Base-by-base conservation (phyloP, 1,139 yeast species). In the Yamadazyma atmosphaerica region DNA sequence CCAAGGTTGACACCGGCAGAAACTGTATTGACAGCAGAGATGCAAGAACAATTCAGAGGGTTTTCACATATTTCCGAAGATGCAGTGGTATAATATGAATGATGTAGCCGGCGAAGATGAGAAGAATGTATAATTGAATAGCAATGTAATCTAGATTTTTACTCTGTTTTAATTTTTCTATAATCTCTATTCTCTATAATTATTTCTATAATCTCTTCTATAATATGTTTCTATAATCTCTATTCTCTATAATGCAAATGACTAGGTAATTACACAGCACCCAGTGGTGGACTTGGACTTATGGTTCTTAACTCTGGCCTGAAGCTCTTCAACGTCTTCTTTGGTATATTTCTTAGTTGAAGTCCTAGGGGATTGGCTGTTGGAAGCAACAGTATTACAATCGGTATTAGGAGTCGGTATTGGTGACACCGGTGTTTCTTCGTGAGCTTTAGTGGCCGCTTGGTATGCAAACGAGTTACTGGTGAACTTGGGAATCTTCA, bases 31-130 rank as follows among this genome's bases (percentile, higher is more conserved):
- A 85, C 95, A 12, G 81, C 94, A 1, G 81, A 83, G 32, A 85
- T 86, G 82, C 98, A 92, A 71, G 97, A 92, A 55, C 95, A 88
- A 67, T 92, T 92, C 75, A 81, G 98, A 55, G 98, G 98, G 3
- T 92, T 92, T 64, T 87, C 97, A 1, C 92, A 88, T 60, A 80
- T 88, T 55, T 80, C 87, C 32, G 95, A 85, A 32, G 86, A 80
- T 38, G 74, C 73, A 5, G 59, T 68, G n/a, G 65, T 71, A 21
- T 71, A 55, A 38, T 5, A 26, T 18, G 33, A 13, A n/a, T 21
- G 10, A 10, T 11, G 17, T 26, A 19, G 15, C 15, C n/a, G n/a
- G n/a, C n/a, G n/a, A n/a, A n/a, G n/a, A n/a, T n/a, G n/a, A n/a
- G n/a, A n/a, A n/a, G n/a, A n/a, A n/a, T n/a, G n/a, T n/a, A n/a